Percentiles rank a stretch among this genome's conserved stretches.
Evolutionary conservation across 2,329 filamentous ascomycete genomes (phyloP).

Genomic region (Sclerotinia trifoliorum): DNA sequence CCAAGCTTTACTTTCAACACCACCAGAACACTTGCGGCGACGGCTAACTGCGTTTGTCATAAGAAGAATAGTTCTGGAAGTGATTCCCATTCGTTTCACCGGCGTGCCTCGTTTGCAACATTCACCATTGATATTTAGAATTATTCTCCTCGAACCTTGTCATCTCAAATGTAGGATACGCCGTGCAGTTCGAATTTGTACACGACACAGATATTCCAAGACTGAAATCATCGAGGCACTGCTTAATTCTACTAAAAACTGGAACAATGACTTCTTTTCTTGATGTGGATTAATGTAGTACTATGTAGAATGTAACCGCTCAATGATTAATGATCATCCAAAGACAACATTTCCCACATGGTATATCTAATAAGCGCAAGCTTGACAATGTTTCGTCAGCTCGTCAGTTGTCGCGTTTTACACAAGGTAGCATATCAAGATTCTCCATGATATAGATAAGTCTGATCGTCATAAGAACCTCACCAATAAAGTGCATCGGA

Average conservation of each 20-base stretch:
- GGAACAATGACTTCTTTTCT: background rate
- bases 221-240: background rate
- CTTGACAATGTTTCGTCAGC: background rate
- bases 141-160: background rate
- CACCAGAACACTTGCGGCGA: background rate
- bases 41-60: no score
- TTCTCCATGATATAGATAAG: background rate
- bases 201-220: background rate
- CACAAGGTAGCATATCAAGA: background rate
- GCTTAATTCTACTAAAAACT: background rate
- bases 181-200: background rate
- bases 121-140: background rate
- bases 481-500: conserved; percentile 7
- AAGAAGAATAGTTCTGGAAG: background rate
- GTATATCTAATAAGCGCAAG: background rate
- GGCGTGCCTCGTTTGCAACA: background rate
- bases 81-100: background rate
- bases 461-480: background rate
- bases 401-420: background rate
- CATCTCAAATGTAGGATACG: background rate
- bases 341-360: background rate
- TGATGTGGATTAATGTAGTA: no score
- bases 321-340: background rate
- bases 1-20: background rate
- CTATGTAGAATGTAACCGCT: background rate